Percentiles rank a stretch among this genome's conserved stretches.
Evolutionary conservation across 2,329 filamentous ascomycete species (phyloP).

Genomic region (Cercospora brassicicola): DNA sequence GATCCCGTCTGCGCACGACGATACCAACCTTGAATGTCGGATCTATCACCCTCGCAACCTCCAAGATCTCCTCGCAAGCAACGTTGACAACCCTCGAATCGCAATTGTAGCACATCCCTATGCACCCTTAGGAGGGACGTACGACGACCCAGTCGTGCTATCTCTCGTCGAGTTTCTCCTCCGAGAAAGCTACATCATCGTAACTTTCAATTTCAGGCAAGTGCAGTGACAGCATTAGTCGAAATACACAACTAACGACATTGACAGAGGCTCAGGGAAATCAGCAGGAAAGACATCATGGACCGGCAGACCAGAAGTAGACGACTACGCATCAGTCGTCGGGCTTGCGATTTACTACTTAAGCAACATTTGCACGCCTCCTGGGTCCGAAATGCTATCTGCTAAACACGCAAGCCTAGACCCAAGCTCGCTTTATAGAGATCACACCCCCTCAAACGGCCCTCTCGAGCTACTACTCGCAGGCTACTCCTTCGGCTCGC

Average conservation of each 20-base stretch:
- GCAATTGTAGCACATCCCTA: slow-evolving; percentile 87
- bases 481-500: slow-evolving; percentile 88
- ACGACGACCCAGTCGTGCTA: slow-evolving; percentile 78
- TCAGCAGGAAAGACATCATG: slow-evolving; percentile 82
- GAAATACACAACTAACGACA: slow-evolving; percentile 17
- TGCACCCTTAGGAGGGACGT: slow-evolving; percentile 79
- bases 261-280: slow-evolving; percentile 67
- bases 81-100: slow-evolving; percentile 34
- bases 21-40: slow-evolving; percentile 72
- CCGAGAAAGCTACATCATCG: slow-evolving; percentile 70
- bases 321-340: slow-evolving; percentile 80
- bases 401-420: slow-evolving; percentile 1
- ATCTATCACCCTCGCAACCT: slow-evolving; percentile 62
- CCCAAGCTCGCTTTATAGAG: background rate
- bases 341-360: slow-evolving; percentile 77
- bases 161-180: slow-evolving; percentile 64
- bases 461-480: slow-evolving; percentile 57
- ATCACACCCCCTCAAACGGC: background rate
- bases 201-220: slow-evolving; percentile 90
- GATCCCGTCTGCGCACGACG: slow-evolving; percentile 82
- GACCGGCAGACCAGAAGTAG: slow-evolving; percentile 76
- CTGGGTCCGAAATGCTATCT: slow-evolving; percentile 10
- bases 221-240: slow-evolving; percentile 14
- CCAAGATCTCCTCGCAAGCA: background rate
- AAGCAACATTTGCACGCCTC: slow-evolving; percentile 50